These are phyloP conservation scores for Magnaporthales sp. DNA, from an alignment of 2,329 filamentous ascomycete genomes.

Conservation along the genomic window DNA sequence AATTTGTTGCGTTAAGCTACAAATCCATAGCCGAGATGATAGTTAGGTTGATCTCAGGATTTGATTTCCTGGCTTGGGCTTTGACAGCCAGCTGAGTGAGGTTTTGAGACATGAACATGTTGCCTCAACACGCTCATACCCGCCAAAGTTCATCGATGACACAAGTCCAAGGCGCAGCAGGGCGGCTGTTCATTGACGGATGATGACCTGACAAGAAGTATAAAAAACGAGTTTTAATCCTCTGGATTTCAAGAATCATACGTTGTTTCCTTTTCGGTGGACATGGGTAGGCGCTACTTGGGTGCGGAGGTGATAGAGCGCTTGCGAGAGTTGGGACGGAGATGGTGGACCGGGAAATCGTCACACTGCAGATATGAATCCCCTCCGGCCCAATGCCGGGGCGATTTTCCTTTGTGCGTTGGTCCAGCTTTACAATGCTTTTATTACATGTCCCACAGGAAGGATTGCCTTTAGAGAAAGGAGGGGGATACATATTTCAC, in stretches of 20 bases:
- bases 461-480: too few relatives aligned
- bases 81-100: background rate
- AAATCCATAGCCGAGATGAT: too few relatives aligned
- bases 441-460: too few relatives aligned
- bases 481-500: too few relatives aligned
- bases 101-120: background rate
- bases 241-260: background rate
- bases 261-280: background rate
- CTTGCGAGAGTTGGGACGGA: background rate
- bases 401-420: background rate
- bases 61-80: too few relatives aligned
- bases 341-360: background rate
- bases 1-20: too few relatives aligned
- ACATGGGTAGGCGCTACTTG: background rate
- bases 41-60: too few relatives aligned
- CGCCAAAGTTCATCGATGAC: background rate
- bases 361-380: background rate
- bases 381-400: too few relatives aligned
- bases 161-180: background rate
- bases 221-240: too few relatives aligned
- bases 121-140: too few relatives aligned
- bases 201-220: background rate
- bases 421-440: background rate
- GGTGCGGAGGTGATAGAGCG: too few relatives aligned
- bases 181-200: background rate